Evolutionary conservation across 2,329 filamentous ascomycete genomes (phyloP).

Genomic region (Corynespora cassiicola): DNA sequence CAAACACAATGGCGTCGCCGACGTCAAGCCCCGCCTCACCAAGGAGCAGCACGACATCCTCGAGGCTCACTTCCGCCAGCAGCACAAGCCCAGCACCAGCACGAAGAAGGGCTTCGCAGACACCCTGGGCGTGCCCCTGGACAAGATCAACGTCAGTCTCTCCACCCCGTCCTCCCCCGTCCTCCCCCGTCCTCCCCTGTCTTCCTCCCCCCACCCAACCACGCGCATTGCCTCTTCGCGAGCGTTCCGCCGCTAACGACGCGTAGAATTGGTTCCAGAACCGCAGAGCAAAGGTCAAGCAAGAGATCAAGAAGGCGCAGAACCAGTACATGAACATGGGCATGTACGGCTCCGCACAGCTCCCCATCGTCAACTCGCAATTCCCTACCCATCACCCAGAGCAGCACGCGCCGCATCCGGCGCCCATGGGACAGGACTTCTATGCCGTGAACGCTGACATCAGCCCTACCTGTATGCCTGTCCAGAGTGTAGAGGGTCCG

Average conservation of each 20-base stretch:
- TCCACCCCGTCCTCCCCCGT: not conserved
- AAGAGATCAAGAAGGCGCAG: constrained; percentile 56
- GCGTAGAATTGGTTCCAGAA: constrained; percentile 62
- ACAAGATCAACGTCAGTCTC: constrained; percentile 60
- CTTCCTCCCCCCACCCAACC: not conserved
- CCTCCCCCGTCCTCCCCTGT: not conserved
- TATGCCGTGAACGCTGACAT: constrained; percentile 40
- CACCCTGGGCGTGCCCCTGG: constrained; percentile 54
- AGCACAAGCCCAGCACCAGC: constrained; percentile 58
- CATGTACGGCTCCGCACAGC: constrained; percentile 31
- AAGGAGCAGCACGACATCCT: constrained; percentile 62
- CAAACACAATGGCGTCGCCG: constrained; percentile 37
- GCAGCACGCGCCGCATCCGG: constrained; percentile 25
- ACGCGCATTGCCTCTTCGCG: not conserved
- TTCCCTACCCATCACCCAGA: constrained; percentile 21
- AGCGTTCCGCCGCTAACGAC: constrained; percentile 35
- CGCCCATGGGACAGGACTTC: constrained; percentile 34
- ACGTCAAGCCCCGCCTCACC: constrained; percentile 59
- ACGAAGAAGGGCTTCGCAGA: constrained; percentile 59
- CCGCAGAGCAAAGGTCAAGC: constrained; percentile 59
- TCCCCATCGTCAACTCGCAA: constrained; percentile 27
- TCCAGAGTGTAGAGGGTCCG: constrained; percentile 36
- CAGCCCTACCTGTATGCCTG: constrained; percentile 41
- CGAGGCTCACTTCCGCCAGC: constrained; percentile 55
- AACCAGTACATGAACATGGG: constrained; percentile 45